Evolutionary conservation across 2,329 filamentous ascomycete genomes (phyloP).

Genomic region (Talaromyces islandicus): DNA sequence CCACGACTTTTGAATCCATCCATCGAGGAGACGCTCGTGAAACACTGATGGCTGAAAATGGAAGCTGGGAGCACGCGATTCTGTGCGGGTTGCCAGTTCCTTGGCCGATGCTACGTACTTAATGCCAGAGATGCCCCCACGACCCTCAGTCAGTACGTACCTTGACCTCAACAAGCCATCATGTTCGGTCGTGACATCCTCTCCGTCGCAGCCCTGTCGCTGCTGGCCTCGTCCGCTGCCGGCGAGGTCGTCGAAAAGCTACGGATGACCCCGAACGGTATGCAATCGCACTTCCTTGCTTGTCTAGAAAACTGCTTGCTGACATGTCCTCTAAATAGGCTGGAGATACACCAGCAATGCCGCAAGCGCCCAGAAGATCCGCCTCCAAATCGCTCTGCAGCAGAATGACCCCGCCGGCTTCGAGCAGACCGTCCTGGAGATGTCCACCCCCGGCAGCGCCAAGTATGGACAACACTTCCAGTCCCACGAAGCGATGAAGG

Average conservation of each 20-base stretch:
- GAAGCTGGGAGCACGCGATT: too few species aligned
- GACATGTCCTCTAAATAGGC: not conserved
- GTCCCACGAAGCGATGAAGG: slow-evolving; percentile 48
- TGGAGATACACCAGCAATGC: not conserved
- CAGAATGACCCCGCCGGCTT: slow-evolving; percentile 47
- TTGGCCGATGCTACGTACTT: not conserved
- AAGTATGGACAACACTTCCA: slow-evolving; percentile 59
- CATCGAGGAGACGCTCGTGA: not conserved
- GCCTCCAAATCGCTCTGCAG: slow-evolving; percentile 23
- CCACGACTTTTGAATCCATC: not conserved
- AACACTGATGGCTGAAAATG: not conserved
- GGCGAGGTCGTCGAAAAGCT: not conserved
- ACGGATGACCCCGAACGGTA: not conserved
- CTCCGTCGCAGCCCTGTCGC: not conserved
- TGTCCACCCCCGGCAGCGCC: slow-evolving; percentile 55
- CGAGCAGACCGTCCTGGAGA: slow-evolving; percentile 53
- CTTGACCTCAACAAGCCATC: not conserved
- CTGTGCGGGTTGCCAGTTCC: not conserved
- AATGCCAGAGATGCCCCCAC: not conserved
- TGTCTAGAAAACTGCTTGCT: not conserved
- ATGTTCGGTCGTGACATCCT: not conserved
- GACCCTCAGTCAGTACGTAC: not conserved
- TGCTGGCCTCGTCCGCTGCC: slow-evolving; percentile 1
- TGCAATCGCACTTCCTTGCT: not conserved
- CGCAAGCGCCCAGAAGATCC: not conserved